Percentiles rank a stretch among this genome's conserved stretches.
phyloP scores from a whole-genome alignment of 768 basidiomycete species.

The Suillus clintonianus region DNA sequence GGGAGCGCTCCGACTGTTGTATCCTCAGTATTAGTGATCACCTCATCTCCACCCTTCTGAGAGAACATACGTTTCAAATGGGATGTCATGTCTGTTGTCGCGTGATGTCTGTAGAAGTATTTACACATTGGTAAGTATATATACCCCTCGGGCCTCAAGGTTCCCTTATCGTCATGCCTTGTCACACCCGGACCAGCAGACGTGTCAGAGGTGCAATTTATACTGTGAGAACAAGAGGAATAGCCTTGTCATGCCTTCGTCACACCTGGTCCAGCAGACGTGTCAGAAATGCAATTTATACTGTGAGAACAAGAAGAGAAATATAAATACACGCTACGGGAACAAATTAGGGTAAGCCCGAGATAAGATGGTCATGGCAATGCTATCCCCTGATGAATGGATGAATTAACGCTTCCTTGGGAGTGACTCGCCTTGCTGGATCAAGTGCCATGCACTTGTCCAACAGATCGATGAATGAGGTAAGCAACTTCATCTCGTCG shows the following conservation, averaged over 20 bases:
- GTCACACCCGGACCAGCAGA: too few relatives aligned
- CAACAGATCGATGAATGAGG: conserved; percentile 84
- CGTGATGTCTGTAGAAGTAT: conserved; percentile 1
- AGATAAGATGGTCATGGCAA: conserved; percentile 12
- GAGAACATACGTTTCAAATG: conserved; percentile 17
- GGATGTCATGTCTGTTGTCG: conserved; percentile 14
- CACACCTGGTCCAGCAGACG: conserved; percentile 13
- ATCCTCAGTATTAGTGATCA: not conserved
- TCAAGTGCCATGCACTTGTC: conserved; percentile 91
- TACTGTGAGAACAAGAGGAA: conserved; percentile 4
- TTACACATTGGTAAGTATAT: not conserved
- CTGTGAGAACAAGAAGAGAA: conserved; percentile 8
- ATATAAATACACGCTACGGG: conserved; percentile 29
- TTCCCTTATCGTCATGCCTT: not conserved
- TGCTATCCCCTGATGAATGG: conserved; percentile 73
- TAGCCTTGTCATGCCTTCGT: not conserved
- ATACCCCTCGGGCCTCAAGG: not conserved
- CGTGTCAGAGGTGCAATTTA: too few relatives aligned
- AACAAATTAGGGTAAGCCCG: conserved; percentile 7
- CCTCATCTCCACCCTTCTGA: conserved; percentile 8
- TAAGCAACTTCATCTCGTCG: conserved; percentile 80
- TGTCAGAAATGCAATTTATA: conserved; percentile 13
- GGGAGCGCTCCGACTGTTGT: conserved; percentile 31
- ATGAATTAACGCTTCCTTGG: conserved; percentile 86
- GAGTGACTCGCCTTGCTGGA: conserved; percentile 82